Conservation (phyloP, 2,329 filamentous ascomycete genomes). For the Drechslerella stenobrocha region DNA sequence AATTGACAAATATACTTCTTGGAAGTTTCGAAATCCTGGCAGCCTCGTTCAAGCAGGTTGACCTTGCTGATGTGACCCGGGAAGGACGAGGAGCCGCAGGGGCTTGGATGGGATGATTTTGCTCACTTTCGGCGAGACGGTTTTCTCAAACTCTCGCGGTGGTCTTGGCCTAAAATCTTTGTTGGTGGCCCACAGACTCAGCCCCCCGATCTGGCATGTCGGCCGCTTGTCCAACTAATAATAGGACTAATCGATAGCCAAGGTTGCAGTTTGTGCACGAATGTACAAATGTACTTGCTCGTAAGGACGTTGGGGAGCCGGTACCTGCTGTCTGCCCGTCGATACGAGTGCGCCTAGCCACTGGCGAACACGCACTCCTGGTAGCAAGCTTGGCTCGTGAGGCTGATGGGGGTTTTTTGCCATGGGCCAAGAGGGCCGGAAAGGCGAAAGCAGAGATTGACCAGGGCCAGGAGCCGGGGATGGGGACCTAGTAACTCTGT, state of each 20-base stretch:
- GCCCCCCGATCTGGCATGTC: constrained; percentile 3
- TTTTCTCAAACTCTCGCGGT: background rate
- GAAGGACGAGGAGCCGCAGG: background rate
- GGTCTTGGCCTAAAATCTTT: background rate
- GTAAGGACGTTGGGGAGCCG: background rate
- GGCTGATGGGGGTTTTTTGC: constrained; percentile 24
- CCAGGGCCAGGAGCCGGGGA: background rate
- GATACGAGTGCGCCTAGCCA: constrained; percentile 3
- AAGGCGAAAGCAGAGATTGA: background rate
- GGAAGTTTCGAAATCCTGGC: background rate
- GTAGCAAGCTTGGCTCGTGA: constrained; percentile 9
- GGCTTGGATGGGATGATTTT: constrained; percentile 3
- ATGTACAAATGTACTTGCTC: background rate
- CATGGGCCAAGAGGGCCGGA: background rate
- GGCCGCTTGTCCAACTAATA: constrained; percentile 1
- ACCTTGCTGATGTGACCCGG: background rate
- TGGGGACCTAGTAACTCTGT: constrained; percentile 9
- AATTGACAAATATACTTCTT: constrained; percentile 4
- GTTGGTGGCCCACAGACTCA: background rate
- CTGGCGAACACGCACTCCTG: background rate
- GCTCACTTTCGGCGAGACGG: constrained; percentile 36
- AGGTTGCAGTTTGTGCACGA: no score
- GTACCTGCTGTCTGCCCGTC: background rate
- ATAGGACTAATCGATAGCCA: background rate
- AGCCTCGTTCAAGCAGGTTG: background rate